Evolutionary conservation across 495 filamentous ascomycete genomes (phyloP), one percentile per base, ranked within the genome.

Genomic region (Hamigera avellanea): DNA sequence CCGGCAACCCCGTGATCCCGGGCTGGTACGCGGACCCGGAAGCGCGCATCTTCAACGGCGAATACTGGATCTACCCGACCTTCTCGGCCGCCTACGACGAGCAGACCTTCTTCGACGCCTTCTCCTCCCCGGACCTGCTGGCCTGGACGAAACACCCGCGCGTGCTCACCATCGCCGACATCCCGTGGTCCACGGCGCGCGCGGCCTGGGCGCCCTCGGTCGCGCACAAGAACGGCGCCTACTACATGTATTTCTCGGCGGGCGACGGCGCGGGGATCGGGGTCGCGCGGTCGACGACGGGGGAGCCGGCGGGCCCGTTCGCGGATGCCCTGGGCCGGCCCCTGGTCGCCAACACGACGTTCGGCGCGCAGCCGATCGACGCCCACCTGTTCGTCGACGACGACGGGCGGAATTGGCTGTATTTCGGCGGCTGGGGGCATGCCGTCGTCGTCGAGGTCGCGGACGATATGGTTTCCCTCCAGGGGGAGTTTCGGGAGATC

Each of bases 11-110:
- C 12, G 47, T 68, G 19, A 48, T 68, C 15, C 41, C 51, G 2
- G 57, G 61, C 39, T 69, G 62, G 64, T 69, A 70, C 40, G 66
- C 61, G 10, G 66, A 70, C 37, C 66, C 66, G 0, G 64, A 66
- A 41, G 61, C 59, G 19, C 58, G 54, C 39, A 55, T 63, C 49
- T 67, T 62, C 46, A 35, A 57, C 3, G 39, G 37, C 15, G 33
- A 44, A 8, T 67, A 64, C 48, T 70, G 59, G 57, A 57, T 70
- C 14, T 70, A 57, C 42, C 58, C 66, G 2, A 67, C 66, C 2
- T 46, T 54, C 29, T 66, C 57, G 10, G 48, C 50, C 6, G 34
- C 44, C 19, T 67, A 65, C 44, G 53, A 55, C 2, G 35, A 61
- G 14, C 63, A 68, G 42, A 65, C 62, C 23, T 62, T 59, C 42